Percentiles rank a stretch among this genome's conserved stretches.
Conservation (phyloP, 129 eudicot species). For the Artemisia argyi region DNA sequence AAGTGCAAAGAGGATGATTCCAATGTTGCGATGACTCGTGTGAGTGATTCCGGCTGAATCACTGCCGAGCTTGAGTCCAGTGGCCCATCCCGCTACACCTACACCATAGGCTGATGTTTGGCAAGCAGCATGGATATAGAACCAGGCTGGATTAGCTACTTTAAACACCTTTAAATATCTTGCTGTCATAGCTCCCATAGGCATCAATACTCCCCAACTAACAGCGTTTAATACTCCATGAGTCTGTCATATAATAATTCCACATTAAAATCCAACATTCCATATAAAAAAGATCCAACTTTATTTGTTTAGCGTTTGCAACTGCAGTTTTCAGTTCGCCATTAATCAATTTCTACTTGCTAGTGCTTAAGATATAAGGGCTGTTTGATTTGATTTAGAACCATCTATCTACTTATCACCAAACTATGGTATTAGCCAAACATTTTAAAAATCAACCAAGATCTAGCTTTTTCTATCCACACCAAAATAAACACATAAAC, state of each 20-base stretch:
- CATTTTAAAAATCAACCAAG: too few species aligned
- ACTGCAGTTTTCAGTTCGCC: too few species aligned
- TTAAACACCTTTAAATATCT: slow-evolving; percentile 44
- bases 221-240: slow-evolving; percentile 46
- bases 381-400: too few species aligned
- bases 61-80: slow-evolving; percentile 42
- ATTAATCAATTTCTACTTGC: too few species aligned
- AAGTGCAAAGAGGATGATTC: slow-evolving; percentile 70
- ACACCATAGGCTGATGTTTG: slow-evolving; percentile 37
- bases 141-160: slow-evolving; percentile 44
- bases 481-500: not conserved
- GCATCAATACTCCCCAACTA: slow-evolving; percentile 55
- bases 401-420: too few species aligned
- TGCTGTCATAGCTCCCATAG: slow-evolving; percentile 43
- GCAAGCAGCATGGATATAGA: slow-evolving; percentile 39
- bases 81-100: slow-evolving; percentile 52
- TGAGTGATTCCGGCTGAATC: slow-evolving; percentile 40
- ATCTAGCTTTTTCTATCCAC: not conserved
- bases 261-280: not conserved
- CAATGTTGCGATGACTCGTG: slow-evolving; percentile 67
- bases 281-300: slow-evolving; percentile 6
- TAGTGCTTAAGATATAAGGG: too few species aligned
- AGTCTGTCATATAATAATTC: slow-evolving; percentile 22
- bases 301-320: too few species aligned
- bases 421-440: too few species aligned